phyloP scores from a whole-genome alignment of 2,329 filamentous ascomycete genomes.

The Acrocalymma vagum region DNA sequence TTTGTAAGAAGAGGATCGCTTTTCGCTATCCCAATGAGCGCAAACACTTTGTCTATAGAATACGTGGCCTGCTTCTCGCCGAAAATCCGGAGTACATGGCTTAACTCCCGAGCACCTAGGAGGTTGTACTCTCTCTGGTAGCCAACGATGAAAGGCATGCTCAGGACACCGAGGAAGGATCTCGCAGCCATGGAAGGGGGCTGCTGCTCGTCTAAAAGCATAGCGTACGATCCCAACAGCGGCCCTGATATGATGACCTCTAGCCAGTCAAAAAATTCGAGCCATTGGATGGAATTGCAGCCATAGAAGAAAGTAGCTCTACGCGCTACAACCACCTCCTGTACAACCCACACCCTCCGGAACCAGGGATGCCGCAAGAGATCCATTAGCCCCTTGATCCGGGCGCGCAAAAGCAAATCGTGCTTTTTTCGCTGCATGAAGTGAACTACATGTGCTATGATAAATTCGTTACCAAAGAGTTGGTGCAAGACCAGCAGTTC shows the following conservation, averaged over 20 bases:
- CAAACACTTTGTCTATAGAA: conserved; percentile 2
- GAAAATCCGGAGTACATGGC: conserved; percentile 1
- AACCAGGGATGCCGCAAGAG: conserved; percentile 3
- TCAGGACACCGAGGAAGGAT: background rate
- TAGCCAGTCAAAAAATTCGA: background rate
- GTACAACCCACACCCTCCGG: conserved; percentile 1
- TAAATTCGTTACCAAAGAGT: background rate
- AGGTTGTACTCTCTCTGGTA: background rate
- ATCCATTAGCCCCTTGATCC: background rate
- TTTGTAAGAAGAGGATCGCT: background rate
- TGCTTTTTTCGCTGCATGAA: background rate
- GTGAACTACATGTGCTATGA: background rate
- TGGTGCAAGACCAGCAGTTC: background rate
- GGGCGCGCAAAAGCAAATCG: background rate
- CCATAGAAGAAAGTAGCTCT: conserved; percentile 1
- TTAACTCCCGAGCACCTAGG: background rate
- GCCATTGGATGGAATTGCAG: conserved; percentile 1
- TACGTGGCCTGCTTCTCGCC: conserved; percentile 1
- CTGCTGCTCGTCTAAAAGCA: background rate
- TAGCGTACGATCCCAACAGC: background rate
- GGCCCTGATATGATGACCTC: background rate
- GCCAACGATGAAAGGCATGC: conserved; percentile 1
- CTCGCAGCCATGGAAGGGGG: too few relatives aligned
- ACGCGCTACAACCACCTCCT: conserved; percentile 2
- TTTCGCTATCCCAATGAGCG: conserved; percentile 1